Base-by-base conservation (phyloP, 495 filamentous ascomycete genomes). In the Penicillium paxilli region DNA sequence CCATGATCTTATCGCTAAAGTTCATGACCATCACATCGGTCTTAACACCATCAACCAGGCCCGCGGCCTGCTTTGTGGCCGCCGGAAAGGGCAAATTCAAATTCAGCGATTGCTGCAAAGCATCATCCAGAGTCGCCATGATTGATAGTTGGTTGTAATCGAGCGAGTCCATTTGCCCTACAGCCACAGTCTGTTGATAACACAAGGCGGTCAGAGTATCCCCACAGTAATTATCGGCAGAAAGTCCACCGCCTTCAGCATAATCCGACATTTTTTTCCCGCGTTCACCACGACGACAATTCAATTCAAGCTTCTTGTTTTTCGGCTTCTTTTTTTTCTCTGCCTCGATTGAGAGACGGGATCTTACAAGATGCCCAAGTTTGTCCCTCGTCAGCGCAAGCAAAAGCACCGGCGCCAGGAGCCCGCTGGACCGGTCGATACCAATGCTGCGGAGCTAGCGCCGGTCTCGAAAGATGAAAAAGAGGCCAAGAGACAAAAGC, bases 1-100 rank as follows among this genome's bases (percentile, higher is more conserved):
- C 71, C 64, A 98, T 75, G 66, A 98, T 95, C 69, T 90, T 96
- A 77, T 98, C 94, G 10, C 87, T 84, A 74, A 98, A 97, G 59
- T 74, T 82, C 30, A 89, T 71, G 6, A 74, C 78, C 45, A 82
- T 84, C 41, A 89, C 84, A 59, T 90, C 84, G 4, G 94, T 98
- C 14, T 77, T 69, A 35, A 87, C 70, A 9, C 84, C 86, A 57
- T 85, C 75, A 32, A 96, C 79, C 24, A 75, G 56, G 19, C 87
- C 85, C 10, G 82, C 77, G 17, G 80, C 80, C 51, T 83, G 80
- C 60, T 87, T 92, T 1, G 86, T 88, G 5, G 72, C 60, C 22
- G 89, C 90, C n/a, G 94, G 94, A 65, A 89, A 98, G 6, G 86
- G 77, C n/a, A 78, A 62, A 40, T 71, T 60, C 20, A 42, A 23